These are phyloP conservation scores for Daldinia grandis DNA, from an alignment of 495 filamentous ascomycete genomes.

Conservation along the genomic window DNA sequence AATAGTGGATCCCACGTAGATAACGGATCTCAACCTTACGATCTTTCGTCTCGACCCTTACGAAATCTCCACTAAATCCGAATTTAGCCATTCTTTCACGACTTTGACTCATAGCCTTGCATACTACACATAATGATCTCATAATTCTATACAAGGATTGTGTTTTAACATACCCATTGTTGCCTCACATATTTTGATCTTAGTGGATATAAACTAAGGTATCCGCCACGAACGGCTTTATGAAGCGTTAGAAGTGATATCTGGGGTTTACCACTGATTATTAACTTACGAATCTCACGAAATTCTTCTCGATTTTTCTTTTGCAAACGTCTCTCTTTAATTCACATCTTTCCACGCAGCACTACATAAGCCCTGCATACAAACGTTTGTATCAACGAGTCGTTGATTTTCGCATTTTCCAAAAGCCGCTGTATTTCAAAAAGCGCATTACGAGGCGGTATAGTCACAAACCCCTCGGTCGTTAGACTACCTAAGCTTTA, in stretches of 20 bases:
- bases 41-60: slow-evolving; percentile 8
- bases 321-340: not conserved
- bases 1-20: not conserved
- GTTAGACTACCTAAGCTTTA: not conserved
- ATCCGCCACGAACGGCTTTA: slow-evolving; percentile 24
- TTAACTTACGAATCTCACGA: not conserved
- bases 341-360: not conserved
- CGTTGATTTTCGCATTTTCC: slow-evolving; percentile 10
- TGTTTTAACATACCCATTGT: not conserved
- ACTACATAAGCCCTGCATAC: not conserved
- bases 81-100: slow-evolving; percentile 1
- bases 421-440: slow-evolving; percentile 67
- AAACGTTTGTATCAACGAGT: slow-evolving; percentile 4
- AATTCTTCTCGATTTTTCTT: not conserved
- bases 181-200: not conserved
- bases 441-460: slow-evolving; percentile 52
- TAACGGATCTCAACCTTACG: slow-evolving; percentile 4
- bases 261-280: not conserved
- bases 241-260: not conserved
- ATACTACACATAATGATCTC: slow-evolving; percentile 4
- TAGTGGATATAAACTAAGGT: not conserved
- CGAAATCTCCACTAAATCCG: slow-evolving; percentile 11
- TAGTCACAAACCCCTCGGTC: not conserved
- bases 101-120: slow-evolving; percentile 36
- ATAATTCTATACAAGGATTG: not conserved